Evolutionary conservation across 2,329 filamentous ascomycete species (phyloP).

Genomic region (Aureobasidium namibiae): DNA sequence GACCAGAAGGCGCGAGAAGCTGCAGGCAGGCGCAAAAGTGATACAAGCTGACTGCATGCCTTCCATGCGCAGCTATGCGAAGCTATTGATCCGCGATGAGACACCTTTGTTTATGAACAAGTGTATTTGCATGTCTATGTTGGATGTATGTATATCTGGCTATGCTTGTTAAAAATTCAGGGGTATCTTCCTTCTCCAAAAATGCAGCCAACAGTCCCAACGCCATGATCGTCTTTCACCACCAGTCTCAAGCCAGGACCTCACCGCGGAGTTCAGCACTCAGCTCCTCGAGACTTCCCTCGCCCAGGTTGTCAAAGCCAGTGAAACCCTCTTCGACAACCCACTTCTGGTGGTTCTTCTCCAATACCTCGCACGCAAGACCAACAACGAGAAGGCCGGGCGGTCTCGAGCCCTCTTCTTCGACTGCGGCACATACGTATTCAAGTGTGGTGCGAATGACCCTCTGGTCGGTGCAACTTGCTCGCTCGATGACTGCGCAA

Average conservation of each 20-base stretch:
- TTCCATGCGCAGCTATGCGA: too few relatives aligned
- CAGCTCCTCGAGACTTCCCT: slow-evolving; percentile 23
- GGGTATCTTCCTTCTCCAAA: slow-evolving; percentile 4
- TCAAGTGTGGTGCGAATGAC: slow-evolving; percentile 82
- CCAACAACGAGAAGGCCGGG: slow-evolving; percentile 85
- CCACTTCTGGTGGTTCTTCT: slow-evolving; percentile 60
- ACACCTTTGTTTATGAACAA: not conserved
- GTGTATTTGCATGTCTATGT: not conserved
- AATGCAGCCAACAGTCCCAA: not conserved
- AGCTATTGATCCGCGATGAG: not conserved
- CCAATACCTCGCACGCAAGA: slow-evolving; percentile 69
- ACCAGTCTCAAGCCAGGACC: not conserved
- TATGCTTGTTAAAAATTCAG: not conserved
- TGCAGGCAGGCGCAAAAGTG: not conserved
- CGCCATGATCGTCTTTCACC: not conserved
- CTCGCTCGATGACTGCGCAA: slow-evolving; percentile 87
- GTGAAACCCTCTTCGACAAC: slow-evolving; percentile 79
- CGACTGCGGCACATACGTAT: slow-evolving; percentile 71
- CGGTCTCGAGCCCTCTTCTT: slow-evolving; percentile 80
- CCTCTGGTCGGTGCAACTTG: slow-evolving; percentile 87
- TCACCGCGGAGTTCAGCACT: slow-evolving; percentile 17
- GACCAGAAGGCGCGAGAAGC: not conserved
- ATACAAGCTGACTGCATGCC: not conserved
- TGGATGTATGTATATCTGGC: not conserved
- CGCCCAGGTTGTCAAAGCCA: slow-evolving; percentile 51